phyloP scores from a whole-genome alignment of 2,329 filamentous ascomycete genomes.

The Claviceps sp. region DNA sequence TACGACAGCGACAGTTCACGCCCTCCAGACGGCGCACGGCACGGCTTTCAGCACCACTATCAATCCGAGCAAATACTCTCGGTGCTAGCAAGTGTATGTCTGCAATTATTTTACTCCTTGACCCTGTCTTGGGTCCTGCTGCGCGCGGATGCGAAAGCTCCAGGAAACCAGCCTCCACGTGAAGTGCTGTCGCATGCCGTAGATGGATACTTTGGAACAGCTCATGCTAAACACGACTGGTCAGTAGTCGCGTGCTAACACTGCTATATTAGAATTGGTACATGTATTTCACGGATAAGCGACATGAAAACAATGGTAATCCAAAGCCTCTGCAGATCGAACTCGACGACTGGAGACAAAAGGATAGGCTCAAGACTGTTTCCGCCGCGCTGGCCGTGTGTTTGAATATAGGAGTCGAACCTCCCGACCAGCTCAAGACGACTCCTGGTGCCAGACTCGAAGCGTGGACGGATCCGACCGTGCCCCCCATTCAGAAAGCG shows the following conservation, averaged over 20 bases:
- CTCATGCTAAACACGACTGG: neutral
- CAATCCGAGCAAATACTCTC: slow-evolving; percentile 82
- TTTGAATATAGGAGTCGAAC: slow-evolving; percentile 93
- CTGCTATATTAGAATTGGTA: slow-evolving; percentile 65
- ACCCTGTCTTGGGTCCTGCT: neutral
- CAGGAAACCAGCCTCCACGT: neutral
- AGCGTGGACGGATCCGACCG: slow-evolving; percentile 89
- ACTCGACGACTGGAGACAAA: slow-evolving; percentile 93
- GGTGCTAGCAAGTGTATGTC: slow-evolving; percentile 61
- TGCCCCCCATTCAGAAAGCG: slow-evolving; percentile 66
- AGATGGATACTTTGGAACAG: neutral
- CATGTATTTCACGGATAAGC: slow-evolving; percentile 99
- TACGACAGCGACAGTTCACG: slow-evolving; percentile 27
- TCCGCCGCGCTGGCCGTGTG: slow-evolving; percentile 90
- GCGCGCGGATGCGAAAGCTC: neutral
- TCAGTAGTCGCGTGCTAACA: neutral
- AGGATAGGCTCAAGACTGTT: slow-evolving; percentile 90
- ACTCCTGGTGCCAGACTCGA: slow-evolving; percentile 87
- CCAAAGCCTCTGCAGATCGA: slow-evolving; percentile 54
- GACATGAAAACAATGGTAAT: slow-evolving; percentile 86
- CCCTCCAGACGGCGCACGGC: slow-evolving; percentile 46
- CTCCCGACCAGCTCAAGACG: slow-evolving; percentile 92
- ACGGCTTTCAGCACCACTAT: slow-evolving; percentile 89
- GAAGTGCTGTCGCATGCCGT: neutral
- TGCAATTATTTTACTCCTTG: neutral